Evolutionary conservation across 768 basidiomycete species (phyloP), one percentile per base, ranked within the genome.

Genomic region (Agrocybe praecox): DNA sequence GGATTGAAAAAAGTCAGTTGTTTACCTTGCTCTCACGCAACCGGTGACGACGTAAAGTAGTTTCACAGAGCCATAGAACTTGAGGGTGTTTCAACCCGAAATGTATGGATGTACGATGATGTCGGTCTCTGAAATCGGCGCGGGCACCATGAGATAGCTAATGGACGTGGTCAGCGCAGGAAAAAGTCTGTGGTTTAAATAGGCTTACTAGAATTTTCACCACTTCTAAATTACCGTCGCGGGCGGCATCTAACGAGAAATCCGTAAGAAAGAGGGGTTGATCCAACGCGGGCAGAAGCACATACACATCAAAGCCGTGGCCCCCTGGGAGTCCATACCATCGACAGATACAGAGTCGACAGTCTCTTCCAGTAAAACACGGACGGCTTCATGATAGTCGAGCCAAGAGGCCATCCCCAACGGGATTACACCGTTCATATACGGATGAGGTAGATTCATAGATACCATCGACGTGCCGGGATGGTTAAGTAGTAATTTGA

Each of bases 231-330:
- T 79, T 82, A 46, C 87, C 84, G 69, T 93, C 90, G 55, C 90
- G 85, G 46, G 88, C 82, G 26, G 90, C 89, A 71, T 92, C 90
- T 93, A 67, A 55, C 54, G 59, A 55, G 50, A 51, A 60, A 59
- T 56, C 45, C 47, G 53, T 67, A 60, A 67, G 65, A 49, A 53
- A 56, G 26, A 40, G 14, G 18, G 48, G 9, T 57, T 45, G 63
- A 53, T 60, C 48, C 53, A 29, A 58, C 46, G 17, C 52, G 49
- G 58, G 47, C 57, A 61, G 36, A 42, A 59, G 52, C 45, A 76
- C 87, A 74, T 77, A 93, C 90, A 93, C 90, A 93, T 93, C 57
- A 93, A 76, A 6, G 90, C 84, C 23, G 90, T 93, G 21, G 88
- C 90, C 7, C 89, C 88, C 64, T 88, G 84, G 21, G 81, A 73